Base-by-base conservation (phyloP, 495 filamentous ascomycete genomes). In the Penicillium silybi region DNA sequence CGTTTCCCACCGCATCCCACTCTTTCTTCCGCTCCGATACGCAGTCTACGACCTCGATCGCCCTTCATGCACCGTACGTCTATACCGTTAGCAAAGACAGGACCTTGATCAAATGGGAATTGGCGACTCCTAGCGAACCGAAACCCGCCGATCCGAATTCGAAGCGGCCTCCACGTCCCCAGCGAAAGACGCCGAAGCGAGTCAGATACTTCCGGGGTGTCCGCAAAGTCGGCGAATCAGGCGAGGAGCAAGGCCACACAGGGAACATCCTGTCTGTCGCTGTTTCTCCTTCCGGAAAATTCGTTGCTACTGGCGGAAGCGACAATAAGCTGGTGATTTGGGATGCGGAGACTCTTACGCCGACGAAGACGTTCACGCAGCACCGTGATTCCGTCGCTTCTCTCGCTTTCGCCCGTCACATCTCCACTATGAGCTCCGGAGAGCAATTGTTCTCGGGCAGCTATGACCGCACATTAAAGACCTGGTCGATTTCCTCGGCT, bases 381-480 rank as follows among this genome's bases (percentile, higher is more conserved):
- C 93, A 98, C 68, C 85, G 95, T 35, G 92, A 91, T 60, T 80
- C 89, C 15, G 84, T 98, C 46, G 91, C 87, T 18, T 84, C 84
- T 13, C 76, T 98, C 19, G 83, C 85, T 0, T 98, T 98, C 64
- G 84, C 90, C 40, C 77, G 87, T 46, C 89, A 91, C 38, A 92
- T 92, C 32, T 73, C 74, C 15, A 64, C 62, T 13, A 75, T 74
- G 64, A 76, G 67, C 49, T 76, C 73, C 1, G 74, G 74, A 41
- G 93, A 96, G 60, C 92, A 97, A 64, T 73, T 98, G 16, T 98
- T 90, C 71, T 92, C 89, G 6, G 85, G 83, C 41, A 90, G 87
- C 6, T 85, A 85, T 58, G 93, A 98, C 69, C 84, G 93, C 16
- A 96, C 91, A 3, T 84, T 93, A 57, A 95, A 92, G 66, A 81